Evolutionary conservation across 805 yeast species (phyloP).

Genomic region (Candida piceae): DNA sequence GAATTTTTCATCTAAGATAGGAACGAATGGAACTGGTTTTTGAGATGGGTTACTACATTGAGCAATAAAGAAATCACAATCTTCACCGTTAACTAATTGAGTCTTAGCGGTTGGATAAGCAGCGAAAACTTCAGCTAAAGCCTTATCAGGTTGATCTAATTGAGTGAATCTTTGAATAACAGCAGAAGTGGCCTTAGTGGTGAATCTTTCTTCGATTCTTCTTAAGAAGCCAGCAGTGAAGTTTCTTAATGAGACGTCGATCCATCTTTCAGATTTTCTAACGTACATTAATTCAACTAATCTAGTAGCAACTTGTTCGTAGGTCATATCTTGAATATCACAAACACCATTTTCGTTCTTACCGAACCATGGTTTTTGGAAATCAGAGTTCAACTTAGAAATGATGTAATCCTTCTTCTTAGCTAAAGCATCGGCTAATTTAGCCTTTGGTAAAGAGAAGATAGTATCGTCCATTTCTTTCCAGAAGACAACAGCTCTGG

Average conservation of each 20-base stretch:
- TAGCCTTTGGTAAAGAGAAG: conserved; percentile 85
- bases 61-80: conserved; percentile 85
- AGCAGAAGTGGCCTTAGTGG: conserved; percentile 52
- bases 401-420: conserved; percentile 86
- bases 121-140: conserved; percentile 53
- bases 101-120: conserved; percentile 69
- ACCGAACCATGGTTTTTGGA: conserved; percentile 98
- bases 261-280: conserved; percentile 76
- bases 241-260: conserved; percentile 79
- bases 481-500: conserved; percentile 97
- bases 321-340: conserved; percentile 94
- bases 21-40: conserved; percentile 98
- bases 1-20: conserved; percentile 88
- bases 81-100: conserved; percentile 92
- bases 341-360: conserved; percentile 69
- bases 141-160: conserved; percentile 61
- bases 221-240: conserved; percentile 81
- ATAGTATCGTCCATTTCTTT: conserved; percentile 93
- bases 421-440: conserved; percentile 72
- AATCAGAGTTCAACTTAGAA: conserved; percentile 82
- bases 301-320: conserved; percentile 83
- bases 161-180: conserved; percentile 69
- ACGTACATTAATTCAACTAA: conserved; percentile 86
- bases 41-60: conserved; percentile 78
- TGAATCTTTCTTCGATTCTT: conserved; percentile 96